These are phyloP conservation scores for Pleurotus djamor DNA, from an alignment of 768 basidiomycete genomes.

Conservation along the genomic window DNA sequence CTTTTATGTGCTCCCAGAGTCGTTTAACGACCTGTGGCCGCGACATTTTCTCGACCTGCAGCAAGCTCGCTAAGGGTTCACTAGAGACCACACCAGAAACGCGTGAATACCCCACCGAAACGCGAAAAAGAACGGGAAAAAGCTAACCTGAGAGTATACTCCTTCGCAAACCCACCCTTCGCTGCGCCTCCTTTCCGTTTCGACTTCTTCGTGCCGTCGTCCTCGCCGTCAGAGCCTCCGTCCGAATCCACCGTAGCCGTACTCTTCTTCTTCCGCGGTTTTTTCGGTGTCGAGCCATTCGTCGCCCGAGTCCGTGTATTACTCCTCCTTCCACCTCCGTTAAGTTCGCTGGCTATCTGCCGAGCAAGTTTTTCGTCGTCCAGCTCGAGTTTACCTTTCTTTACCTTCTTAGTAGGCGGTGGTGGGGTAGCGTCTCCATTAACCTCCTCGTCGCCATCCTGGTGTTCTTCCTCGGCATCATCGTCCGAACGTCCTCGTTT, in stretches of 20 bases:
- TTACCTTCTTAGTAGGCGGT: conserved; percentile 41
- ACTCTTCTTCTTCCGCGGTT: conserved; percentile 49
- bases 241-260: conserved; percentile 52
- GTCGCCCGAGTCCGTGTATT: conserved; percentile 27
- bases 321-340: conserved; percentile 55
- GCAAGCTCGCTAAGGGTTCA: conserved; percentile 67
- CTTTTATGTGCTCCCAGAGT: conserved; percentile 88
- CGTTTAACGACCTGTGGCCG: conserved; percentile 90
- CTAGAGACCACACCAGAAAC: conserved; percentile 33
- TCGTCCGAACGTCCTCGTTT: conserved; percentile 36
- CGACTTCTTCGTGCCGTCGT: conserved; percentile 28
- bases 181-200: conserved; percentile 49
- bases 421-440: conserved; percentile 31
- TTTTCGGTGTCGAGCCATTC: conserved; percentile 41
- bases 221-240: conserved; percentile 43
- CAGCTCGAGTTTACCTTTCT: conserved; percentile 48
- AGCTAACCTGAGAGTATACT: conserved; percentile 67
- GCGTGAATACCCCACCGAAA: conserved; percentile 11
- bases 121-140: neutral
- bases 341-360: conserved; percentile 68
- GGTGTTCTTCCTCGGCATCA: conserved; percentile 25
- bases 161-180: conserved; percentile 78
- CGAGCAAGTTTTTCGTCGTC: conserved; percentile 72
- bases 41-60: conserved; percentile 68
- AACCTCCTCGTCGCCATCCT: conserved; percentile 26